These are phyloP conservation scores for Pseudogymnoascus sp. DNA, from an alignment of 2,329 filamentous ascomycete species.

Conservation along the genomic window DNA sequence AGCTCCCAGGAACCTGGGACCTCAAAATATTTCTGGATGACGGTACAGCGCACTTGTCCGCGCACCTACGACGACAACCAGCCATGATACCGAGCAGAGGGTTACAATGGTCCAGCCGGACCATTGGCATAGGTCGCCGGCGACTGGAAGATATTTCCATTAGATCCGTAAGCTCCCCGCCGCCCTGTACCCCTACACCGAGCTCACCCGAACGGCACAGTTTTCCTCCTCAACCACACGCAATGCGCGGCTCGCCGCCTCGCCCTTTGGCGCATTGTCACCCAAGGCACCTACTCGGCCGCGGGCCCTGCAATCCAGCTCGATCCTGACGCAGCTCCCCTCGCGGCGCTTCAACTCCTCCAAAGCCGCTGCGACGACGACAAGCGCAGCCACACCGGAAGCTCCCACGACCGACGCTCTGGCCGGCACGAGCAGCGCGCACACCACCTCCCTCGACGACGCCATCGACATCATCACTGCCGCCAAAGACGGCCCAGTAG, in stretches of 20 bases:
- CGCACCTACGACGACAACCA: slow-evolving; percentile 14
- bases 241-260: slow-evolving; percentile 20
- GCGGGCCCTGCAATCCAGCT: slow-evolving; percentile 15
- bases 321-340: slow-evolving; percentile 20
- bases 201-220: slow-evolving; percentile 19
- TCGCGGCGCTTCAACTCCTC: slow-evolving; percentile 26
- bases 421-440: slow-evolving; percentile 2
- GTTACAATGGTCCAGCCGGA: slow-evolving; percentile 38
- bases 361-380: slow-evolving; percentile 10
- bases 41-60: slow-evolving; percentile 9
- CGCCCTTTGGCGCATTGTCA: slow-evolving; percentile 19
- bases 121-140: slow-evolving; percentile 30
- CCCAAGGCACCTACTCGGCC: slow-evolving; percentile 13
- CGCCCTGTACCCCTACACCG: slow-evolving; percentile 4
- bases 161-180: slow-evolving; percentile 21
- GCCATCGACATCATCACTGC: slow-evolving; percentile 18
- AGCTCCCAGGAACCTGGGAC: slow-evolving; percentile 1
- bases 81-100: slow-evolving; percentile 49
- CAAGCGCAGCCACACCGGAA: slow-evolving; percentile 12
- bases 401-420: slow-evolving; percentile 12
- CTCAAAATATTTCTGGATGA: slow-evolving; percentile 25
- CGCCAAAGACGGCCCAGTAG: slow-evolving; percentile 37
- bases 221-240: slow-evolving; percentile 26
- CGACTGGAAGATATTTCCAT: slow-evolving; percentile 32
- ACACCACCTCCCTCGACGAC: slow-evolving; percentile 18